These are phyloP conservation scores for Penicillium sp. DNA, from an alignment of 2,329 filamentous ascomycete genomes.

Conservation along the genomic window DNA sequence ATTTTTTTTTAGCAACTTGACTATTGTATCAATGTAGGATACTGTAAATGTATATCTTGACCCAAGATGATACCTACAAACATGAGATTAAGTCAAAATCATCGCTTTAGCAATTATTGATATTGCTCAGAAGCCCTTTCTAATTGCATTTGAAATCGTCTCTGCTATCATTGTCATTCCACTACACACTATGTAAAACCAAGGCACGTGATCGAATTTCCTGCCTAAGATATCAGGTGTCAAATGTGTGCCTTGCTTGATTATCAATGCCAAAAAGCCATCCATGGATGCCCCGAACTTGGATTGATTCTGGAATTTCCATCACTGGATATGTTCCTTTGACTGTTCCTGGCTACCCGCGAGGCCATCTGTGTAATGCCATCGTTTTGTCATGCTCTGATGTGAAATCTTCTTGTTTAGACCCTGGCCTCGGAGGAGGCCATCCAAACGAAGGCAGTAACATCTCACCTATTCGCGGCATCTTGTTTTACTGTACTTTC, in stretches of 20 bases:
- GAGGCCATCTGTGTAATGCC: not conserved
- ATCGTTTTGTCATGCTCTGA: not conserved
- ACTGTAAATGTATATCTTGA: not conserved
- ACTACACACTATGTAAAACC: not conserved
- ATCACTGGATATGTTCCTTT: not conserved
- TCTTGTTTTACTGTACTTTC: not conserved
- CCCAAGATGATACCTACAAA: too few species aligned
- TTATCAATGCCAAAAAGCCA: conserved; percentile 10
- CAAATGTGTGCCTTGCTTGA: conserved; percentile 4
- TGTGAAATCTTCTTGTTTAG: not conserved
- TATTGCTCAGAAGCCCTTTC: too few species aligned
- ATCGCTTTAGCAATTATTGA: not conserved
- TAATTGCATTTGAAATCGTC: fast-evolving
- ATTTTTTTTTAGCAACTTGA: too few species aligned
- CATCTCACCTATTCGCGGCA: not conserved
- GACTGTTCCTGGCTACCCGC: not conserved
- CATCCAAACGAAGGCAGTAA: not conserved
- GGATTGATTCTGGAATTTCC: conserved; percentile 1
- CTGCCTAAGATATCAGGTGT: not conserved
- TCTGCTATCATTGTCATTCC: not conserved
- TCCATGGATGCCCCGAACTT: not conserved
- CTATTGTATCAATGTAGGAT: not conserved
- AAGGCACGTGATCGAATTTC: not conserved
- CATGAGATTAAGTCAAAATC: too few species aligned
- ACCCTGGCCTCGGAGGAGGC: conserved; percentile 5